Percentiles rank a stretch among this genome's conserved stretches.
Evolutionary conservation across 179 eudicot species (phyloP).

Genomic region (Drosera spatulata): DNA sequence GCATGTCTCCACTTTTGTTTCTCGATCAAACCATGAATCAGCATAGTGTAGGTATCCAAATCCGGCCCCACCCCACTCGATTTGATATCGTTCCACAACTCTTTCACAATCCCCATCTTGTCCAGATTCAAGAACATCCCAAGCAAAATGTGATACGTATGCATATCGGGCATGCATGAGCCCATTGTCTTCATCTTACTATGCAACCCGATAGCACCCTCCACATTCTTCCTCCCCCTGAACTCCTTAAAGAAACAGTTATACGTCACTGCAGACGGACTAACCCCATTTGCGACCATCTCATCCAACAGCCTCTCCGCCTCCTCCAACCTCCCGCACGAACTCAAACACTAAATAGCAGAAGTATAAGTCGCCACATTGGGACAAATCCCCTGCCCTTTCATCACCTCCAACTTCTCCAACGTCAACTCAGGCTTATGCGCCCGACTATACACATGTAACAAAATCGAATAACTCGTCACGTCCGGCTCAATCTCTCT

Average conservation of each 20-base stretch:
- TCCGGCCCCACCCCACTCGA: slow-evolving; percentile 62
- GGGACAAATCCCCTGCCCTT: slow-evolving; percentile 58
- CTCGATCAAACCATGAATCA: too few relatives aligned
- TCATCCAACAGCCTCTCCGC: slow-evolving; percentile 58
- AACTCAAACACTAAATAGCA: slow-evolving; percentile 79
- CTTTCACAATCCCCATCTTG: slow-evolving; percentile 47
- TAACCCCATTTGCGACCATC: slow-evolving; percentile 63
- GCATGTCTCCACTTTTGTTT: slow-evolving; percentile 21
- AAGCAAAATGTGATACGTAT: slow-evolving; percentile 62
- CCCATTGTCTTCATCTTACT: slow-evolving; percentile 62
- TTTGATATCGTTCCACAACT: slow-evolving; percentile 81
- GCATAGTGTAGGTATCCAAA: slow-evolving; percentile 74
- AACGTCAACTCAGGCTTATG: slow-evolving; percentile 69
- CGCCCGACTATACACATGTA: slow-evolving; percentile 89
- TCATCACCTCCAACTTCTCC: slow-evolving; percentile 65
- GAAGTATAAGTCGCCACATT: slow-evolving; percentile 79
- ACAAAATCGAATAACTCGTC: slow-evolving; percentile 74
- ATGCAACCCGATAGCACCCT: slow-evolving; percentile 63
- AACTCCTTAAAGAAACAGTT: slow-evolving; percentile 95
- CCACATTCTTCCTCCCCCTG: slow-evolving; percentile 70
- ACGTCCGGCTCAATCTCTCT: slow-evolving; percentile 91
- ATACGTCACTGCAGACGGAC: slow-evolving; percentile 62
- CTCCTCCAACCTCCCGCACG: slow-evolving; percentile 78
- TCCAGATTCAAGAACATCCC: slow-evolving; percentile 60
- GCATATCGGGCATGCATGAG: slow-evolving; percentile 33